Evolutionary conservation across 495 filamentous ascomycete genomes (phyloP).

Genomic region (Chaetomium tenue): DNA sequence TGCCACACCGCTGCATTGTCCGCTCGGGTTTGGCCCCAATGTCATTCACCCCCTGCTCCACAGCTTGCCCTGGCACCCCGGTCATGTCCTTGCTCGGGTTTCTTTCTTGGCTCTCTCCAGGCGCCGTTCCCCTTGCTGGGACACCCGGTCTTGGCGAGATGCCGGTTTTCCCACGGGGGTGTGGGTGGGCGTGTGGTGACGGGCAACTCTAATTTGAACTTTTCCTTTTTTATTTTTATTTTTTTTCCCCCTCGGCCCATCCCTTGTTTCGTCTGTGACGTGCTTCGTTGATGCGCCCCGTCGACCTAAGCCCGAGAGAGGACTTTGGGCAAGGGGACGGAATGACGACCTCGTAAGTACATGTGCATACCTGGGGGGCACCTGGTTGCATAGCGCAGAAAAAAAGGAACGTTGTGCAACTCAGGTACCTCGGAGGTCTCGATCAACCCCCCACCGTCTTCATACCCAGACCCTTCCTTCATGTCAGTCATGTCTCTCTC

Average conservation of each 20-base stretch:
- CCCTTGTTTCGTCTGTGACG: conserved; percentile 9
- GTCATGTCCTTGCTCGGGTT: conserved; percentile 13
- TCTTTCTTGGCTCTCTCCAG: conserved; percentile 14
- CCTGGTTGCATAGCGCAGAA: conserved; percentile 4
- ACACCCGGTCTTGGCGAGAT: conserved; percentile 19
- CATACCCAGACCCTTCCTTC: conserved; percentile 6
- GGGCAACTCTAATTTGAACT: conserved; percentile 16
- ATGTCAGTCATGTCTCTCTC: conserved; percentile 7
- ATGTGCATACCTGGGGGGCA: background rate
- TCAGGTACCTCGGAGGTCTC: conserved; percentile 18
- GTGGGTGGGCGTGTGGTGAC: background rate
- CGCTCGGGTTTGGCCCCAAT: conserved; percentile 11
- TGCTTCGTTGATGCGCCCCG: conserved; percentile 9
- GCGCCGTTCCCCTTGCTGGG: conserved; percentile 13
- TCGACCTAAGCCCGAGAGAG: conserved; percentile 1
- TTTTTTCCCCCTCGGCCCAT: conserved; percentile 10
- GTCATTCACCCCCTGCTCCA: background rate
- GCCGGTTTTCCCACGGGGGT: conserved; percentile 10
- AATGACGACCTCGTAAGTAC: conserved; percentile 11
- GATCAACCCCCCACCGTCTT: conserved; percentile 16
- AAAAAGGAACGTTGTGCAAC: conserved; percentile 5
- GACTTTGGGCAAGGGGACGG: background rate
- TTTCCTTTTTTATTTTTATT: conserved; percentile 22
- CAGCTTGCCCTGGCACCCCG: conserved; percentile 9
- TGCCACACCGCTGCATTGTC: conserved; percentile 37